Evolutionary conservation across 352 stramenopile genomes (phyloP).

Genomic region (Thraustochytrium striatum): DNA sequence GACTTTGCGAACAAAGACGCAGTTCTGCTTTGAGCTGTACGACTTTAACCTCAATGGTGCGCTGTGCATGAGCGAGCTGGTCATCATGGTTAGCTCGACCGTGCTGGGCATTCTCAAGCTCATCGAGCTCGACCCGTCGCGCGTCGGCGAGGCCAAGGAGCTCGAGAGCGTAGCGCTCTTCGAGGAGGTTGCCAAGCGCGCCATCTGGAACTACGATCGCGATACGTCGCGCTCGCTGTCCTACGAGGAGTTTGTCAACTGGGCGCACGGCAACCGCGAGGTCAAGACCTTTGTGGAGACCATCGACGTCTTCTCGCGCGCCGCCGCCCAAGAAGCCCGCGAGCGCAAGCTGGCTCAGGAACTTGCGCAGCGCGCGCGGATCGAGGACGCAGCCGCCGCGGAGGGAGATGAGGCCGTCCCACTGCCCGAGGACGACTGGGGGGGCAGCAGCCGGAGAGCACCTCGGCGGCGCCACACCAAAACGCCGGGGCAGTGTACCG

Average conservation of each 20-base stretch:
- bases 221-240: constrained; percentile 51
- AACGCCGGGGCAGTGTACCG: no score
- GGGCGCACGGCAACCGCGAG: constrained; percentile 53
- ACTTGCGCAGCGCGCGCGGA: not conserved
- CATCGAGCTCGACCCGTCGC: not conserved
- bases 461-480: no score
- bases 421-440: no score
- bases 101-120: constrained; percentile 55
- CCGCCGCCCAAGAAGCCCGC: constrained; percentile 42
- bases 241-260: constrained; percentile 55
- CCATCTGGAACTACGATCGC: constrained; percentile 28
- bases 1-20: constrained; percentile 57
- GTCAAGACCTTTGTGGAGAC: constrained; percentile 54
- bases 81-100: constrained; percentile 57
- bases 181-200: constrained; percentile 52
- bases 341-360: not conserved
- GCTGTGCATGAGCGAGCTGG: constrained; percentile 53
- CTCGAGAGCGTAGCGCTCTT: constrained; percentile 49
- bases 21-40: constrained; percentile 59
- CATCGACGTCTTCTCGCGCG: constrained; percentile 30
- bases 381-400: not conserved
- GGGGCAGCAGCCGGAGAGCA: no score
- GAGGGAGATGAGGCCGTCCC: no score
- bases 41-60: constrained; percentile 59
- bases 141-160: constrained; percentile 49